Evolutionary conservation across 1,284 basidiomycete species (phyloP), one percentile per base, ranked within the genome.

Genomic region (Moniliella sp.): DNA sequence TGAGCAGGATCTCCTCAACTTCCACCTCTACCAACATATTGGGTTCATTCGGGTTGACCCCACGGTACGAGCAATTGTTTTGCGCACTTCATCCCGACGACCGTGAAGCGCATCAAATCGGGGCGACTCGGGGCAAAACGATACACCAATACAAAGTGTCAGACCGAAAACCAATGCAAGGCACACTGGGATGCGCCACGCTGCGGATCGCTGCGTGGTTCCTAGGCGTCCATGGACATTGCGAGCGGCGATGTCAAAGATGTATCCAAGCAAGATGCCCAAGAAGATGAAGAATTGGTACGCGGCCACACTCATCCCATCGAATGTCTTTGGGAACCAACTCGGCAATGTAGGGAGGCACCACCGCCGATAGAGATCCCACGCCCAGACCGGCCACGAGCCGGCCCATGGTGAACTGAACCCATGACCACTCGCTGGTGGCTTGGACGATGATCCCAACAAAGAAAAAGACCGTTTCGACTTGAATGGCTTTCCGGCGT

Each of bases 81-180:
- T 41, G 17, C 64, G 64, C 2, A 72, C 73, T 35, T 74, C 67
- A 17, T 72, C 69, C 27, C 61, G 48, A 17, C 66, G 64, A 11
- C 66, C 69, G 15, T 65, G 65, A 44, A 32, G 68, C 64, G 41
- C 49, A 15, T 76, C 67, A 76, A 76, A 78, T 18, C 56, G 52
- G n/a, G 76, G 76, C 29, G 68, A 70, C 57, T 78, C 76, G 13
- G 76, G 77, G 71, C 78, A 76, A 50, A 76, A 73, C 11, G 73
- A 50, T 42, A 80, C 79, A 25, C 75, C 75, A 18, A 72, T 41
- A 17, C 68, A 67, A 7, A 79, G 69, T 30, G 79, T 67, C 30
- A 68, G 50, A 3, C 74, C 70, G 69, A 75, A 79, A 35, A 74
- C 57, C 44, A 81, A 66, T 18, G 76, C 73, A 36, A 78, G 66